phyloP scores from a whole-genome alignment of 1,284 basidiomycete genomes.

The Inonotus obliquus region DNA sequence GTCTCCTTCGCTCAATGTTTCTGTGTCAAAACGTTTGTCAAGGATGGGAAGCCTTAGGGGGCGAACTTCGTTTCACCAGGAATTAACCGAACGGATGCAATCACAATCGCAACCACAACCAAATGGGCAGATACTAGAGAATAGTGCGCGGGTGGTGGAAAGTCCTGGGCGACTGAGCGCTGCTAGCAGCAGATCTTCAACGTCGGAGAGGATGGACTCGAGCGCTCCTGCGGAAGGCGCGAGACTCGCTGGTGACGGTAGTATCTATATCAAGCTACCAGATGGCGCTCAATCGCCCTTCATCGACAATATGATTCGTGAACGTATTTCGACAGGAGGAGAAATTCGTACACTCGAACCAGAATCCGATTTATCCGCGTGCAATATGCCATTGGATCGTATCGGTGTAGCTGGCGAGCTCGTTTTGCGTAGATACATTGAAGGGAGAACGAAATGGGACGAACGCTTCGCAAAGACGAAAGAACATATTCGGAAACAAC shows the following conservation, averaged over 20 bases:
- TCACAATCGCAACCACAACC: background rate
- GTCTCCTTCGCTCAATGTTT: background rate
- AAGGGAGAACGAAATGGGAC: conserved; percentile 51
- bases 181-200: conserved; percentile 45
- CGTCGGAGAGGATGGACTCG: conserved; percentile 32
- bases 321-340: conserved; percentile 58
- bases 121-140: background rate
- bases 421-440: conserved; percentile 58
- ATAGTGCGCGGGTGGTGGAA: too few relatives aligned
- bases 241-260: conserved; percentile 60
- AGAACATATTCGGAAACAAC: conserved; percentile 55
- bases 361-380: conserved; percentile 42
- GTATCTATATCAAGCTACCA: conserved; percentile 40
- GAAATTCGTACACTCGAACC: conserved; percentile 57
- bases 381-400: conserved; percentile 49
- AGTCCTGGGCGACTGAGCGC: conserved; percentile 14
- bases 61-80: background rate
- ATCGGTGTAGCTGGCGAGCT: conserved; percentile 70
- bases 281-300: conserved; percentile 18
- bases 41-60: background rate
- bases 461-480: conserved; percentile 55
- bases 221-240: conserved; percentile 25
- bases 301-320: conserved; percentile 62
- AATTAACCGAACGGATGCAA: background rate
- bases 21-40: background rate